Base-by-base conservation (phyloP, 371 early-diverging fungal species). In the Caulochytrium protostelioides region DNA sequence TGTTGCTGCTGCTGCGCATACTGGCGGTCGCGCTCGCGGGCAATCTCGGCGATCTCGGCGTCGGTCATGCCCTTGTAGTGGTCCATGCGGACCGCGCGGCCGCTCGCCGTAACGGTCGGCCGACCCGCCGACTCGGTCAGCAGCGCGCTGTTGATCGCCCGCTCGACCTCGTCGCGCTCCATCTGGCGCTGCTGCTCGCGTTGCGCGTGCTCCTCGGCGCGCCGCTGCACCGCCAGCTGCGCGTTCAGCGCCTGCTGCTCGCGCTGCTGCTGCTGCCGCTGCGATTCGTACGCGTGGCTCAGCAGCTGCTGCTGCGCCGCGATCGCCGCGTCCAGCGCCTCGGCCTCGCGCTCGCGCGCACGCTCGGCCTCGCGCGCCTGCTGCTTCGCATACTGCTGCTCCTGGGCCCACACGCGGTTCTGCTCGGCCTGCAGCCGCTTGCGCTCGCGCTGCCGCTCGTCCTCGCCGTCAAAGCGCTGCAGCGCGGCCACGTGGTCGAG, bases 401-500 rank as follows among this genome's bases (percentile, higher is more conserved):
- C 38, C 36, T 49, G 22, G 3, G 49, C 39, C 65, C 63, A 62
- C 18, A 44, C 40, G 18, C 49, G 35, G 51, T 52, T 60, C 41
- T 65, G 62, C 39, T 52, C 44, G 42, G 49, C 52, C 34, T 65
- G 65, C 35, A 39, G 24, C 27, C 28, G 6, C 5, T 29, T 24
- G 21, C 65, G 31, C 21, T 32, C 32, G 2, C 13, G 14, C n/a
- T 22, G 35, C 4, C 31, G 50, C 21, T 55, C 32, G 35, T 65
- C 65, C 46, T 65, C 65, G 3, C 65, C 65, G 32, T 61, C 59
- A 37, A 65, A 65, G 16, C 31, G 32, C 42, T 62, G 61, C 29
- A 46, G 31, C n/a, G 54, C 52, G 28, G 42, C 38, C 2, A 54
- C 42, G 1, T n/a, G n/a, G n/a, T n/a, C n/a, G n/a, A n/a, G n/a